Percentiles rank a stretch among this genome's conserved stretches.
These are phyloP conservation scores for Geranomyces variabilis DNA, from an alignment of 192 early-diverging fungal genomes.

Conservation along the genomic window DNA sequence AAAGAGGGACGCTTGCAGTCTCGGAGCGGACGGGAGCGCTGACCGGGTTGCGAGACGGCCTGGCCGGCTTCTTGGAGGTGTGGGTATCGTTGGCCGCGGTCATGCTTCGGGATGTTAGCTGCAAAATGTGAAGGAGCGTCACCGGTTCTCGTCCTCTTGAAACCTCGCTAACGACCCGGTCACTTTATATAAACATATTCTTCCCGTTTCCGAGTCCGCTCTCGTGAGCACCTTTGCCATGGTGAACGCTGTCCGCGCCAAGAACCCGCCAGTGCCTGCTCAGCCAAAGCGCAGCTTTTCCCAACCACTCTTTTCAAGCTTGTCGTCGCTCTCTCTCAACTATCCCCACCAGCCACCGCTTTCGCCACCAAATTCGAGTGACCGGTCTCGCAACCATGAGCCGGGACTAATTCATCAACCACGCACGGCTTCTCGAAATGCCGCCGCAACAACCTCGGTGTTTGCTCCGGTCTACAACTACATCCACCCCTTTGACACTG, in stretches of 20 bases:
- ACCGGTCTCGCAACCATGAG: neutral
- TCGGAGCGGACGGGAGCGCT: too few species aligned
- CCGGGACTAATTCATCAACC: neutral
- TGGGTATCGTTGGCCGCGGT: too few species aligned
- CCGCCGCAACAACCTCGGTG: conserved; percentile 13
- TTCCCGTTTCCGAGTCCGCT: too few species aligned
- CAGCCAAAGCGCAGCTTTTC: conserved; percentile 15
- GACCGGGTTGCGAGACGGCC: too few species aligned
- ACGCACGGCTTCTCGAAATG: conserved; percentile 28
- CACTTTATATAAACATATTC: too few species aligned
- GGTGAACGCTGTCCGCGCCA: neutral
- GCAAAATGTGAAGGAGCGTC: too few species aligned
- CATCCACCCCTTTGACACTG: conserved; percentile 34
- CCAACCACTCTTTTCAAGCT: neutral
- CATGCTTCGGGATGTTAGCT: too few species aligned
- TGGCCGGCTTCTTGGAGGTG: too few species aligned
- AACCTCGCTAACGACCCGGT: too few species aligned
- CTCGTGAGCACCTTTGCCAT: neutral
- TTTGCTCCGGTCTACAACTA: conserved; percentile 24
- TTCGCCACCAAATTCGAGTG: neutral
- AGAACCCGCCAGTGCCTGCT: neutral
- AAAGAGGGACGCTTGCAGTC: too few species aligned
- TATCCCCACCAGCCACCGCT: neutral
- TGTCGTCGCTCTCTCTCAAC: neutral
- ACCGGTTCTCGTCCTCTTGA: too few species aligned